Evolutionary conservation across 148 eudicot species (phyloP).

Genomic region (Rhododendron vialii): DNA sequence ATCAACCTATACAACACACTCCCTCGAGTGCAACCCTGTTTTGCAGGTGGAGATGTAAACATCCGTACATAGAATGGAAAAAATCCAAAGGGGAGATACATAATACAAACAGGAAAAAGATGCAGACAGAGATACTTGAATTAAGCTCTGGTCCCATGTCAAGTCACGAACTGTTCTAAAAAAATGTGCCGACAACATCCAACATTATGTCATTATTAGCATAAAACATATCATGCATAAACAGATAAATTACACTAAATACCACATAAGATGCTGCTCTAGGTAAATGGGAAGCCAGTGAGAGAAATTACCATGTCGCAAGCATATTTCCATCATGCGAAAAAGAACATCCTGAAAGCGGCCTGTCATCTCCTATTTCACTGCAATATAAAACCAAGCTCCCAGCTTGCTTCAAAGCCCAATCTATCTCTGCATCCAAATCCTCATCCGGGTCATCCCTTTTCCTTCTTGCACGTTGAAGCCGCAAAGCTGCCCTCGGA

Average conservation of each 20-base stretch:
- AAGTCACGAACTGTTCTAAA: not conserved
- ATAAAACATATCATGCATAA: not conserved
- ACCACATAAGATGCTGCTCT: not conserved
- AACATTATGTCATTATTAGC: not conserved
- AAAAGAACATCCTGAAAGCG: conserved; percentile 80
- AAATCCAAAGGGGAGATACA: not conserved
- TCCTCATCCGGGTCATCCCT: conserved; percentile 96
- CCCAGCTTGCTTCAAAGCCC: conserved; percentile 70
- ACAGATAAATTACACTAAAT: not conserved
- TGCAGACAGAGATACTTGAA: not conserved
- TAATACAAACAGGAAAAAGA: not conserved
- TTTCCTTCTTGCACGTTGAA: conserved; percentile 70
- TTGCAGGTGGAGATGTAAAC: not conserved
- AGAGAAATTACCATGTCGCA: conserved; percentile 70
- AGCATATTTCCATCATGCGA: conserved; percentile 72
- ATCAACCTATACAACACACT: not conserved
- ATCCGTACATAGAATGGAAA: not conserved
- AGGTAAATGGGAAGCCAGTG: not conserved
- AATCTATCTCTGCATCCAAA: conserved; percentile 77
- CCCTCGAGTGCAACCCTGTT: not conserved
- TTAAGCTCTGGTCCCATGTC: not conserved
- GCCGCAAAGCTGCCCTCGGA: conserved; percentile 53
- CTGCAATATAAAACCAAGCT: conserved; percentile 65
- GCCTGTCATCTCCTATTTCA: conserved; percentile 92
- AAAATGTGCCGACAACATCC: not conserved